Evolutionary conservation across 1,284 basidiomycete genomes (phyloP).

Genomic region (Anthracocystis panici-leucophaei): DNA sequence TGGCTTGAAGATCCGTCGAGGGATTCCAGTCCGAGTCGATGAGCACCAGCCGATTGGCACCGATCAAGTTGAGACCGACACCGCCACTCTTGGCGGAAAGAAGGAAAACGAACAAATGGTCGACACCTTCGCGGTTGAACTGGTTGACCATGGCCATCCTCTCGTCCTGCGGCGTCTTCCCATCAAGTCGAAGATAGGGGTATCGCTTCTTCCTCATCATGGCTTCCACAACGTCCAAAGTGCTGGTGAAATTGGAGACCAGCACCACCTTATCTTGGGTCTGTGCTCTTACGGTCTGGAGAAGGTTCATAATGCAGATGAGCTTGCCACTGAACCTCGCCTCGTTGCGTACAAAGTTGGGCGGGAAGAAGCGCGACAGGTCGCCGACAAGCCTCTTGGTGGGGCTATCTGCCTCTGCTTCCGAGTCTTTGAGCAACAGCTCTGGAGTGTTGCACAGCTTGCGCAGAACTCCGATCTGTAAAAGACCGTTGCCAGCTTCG

Average conservation of each 20-base stretch:
- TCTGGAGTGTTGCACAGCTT: slow-evolving; percentile 95
- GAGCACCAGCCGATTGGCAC: slow-evolving; percentile 88
- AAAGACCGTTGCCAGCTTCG: slow-evolving; percentile 54
- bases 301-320: slow-evolving; percentile 79
- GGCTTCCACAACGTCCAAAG: slow-evolving; percentile 89
- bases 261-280: slow-evolving; percentile 77
- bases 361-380: slow-evolving; percentile 40
- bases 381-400: slow-evolving; percentile 48
- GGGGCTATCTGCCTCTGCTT: slow-evolving; percentile 47
- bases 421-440: slow-evolving; percentile 79
- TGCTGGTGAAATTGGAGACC: slow-evolving; percentile 74
- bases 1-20: slow-evolving; percentile 86
- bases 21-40: slow-evolving; percentile 97
- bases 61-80: slow-evolving; percentile 97
- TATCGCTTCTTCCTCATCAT: slow-evolving; percentile 83
- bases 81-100: slow-evolving; percentile 97
- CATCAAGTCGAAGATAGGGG: slow-evolving; percentile 87
- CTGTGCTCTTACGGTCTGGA: slow-evolving; percentile 76
- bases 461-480: slow-evolving; percentile 71
- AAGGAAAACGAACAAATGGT: slow-evolving; percentile 80
- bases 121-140: slow-evolving; percentile 53
- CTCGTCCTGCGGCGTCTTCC: slow-evolving; percentile 70
- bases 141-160: slow-evolving; percentile 57
- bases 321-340: slow-evolving; percentile 73
- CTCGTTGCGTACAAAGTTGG: slow-evolving; percentile 47